Conservation (phyloP, 768 basidiomycete genomes). For the Leccinum subtestaceum region DNA sequence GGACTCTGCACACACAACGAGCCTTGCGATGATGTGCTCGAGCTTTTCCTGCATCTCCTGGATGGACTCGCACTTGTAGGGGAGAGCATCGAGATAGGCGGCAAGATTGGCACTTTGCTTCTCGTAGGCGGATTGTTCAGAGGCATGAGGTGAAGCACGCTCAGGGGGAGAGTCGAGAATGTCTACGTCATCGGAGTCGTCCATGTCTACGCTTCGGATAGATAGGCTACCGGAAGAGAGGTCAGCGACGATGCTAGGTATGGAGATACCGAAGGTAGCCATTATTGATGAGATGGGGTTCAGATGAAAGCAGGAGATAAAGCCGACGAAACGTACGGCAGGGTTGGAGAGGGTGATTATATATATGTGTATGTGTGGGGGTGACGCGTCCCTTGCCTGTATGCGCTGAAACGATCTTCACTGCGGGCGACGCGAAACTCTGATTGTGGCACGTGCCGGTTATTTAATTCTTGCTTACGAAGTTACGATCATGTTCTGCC, state of each 20-base stretch:
- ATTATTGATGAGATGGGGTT: conserved; percentile 13
- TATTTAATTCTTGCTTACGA: too few relatives aligned
- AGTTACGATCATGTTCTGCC: conserved; percentile 9
- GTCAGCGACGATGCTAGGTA: conserved; percentile 26
- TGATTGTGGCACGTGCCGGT: conserved; percentile 14
- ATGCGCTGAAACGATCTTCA: background rate
- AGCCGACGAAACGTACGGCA: conserved; percentile 28
- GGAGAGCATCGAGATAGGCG: conserved; percentile 63
- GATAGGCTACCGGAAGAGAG: conserved; percentile 23
- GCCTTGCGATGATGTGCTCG: conserved; percentile 65
- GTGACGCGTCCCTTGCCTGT: conserved; percentile 30
- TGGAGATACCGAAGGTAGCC: conserved; percentile 19
- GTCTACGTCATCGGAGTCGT: conserved; percentile 51
- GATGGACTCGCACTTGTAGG: conserved; percentile 69
- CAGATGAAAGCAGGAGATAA: conserved; percentile 20
- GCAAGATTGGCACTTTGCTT: conserved; percentile 61
- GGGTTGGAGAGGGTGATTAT: conserved; percentile 12
- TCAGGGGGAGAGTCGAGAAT: conserved; percentile 42
- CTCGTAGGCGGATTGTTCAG: conserved; percentile 44
- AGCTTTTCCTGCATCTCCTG: conserved; percentile 71
- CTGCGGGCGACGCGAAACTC: background rate
- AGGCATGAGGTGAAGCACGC: conserved; percentile 20
- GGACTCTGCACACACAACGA: conserved; percentile 66
- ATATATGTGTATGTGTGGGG: conserved; percentile 7
- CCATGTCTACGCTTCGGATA: conserved; percentile 41